Percentiles rank a stretch among this genome's conserved stretches.
Evolutionary conservation across 805 yeast genomes (phyloP).

Genomic region (Isabelozyma heimii): DNA sequence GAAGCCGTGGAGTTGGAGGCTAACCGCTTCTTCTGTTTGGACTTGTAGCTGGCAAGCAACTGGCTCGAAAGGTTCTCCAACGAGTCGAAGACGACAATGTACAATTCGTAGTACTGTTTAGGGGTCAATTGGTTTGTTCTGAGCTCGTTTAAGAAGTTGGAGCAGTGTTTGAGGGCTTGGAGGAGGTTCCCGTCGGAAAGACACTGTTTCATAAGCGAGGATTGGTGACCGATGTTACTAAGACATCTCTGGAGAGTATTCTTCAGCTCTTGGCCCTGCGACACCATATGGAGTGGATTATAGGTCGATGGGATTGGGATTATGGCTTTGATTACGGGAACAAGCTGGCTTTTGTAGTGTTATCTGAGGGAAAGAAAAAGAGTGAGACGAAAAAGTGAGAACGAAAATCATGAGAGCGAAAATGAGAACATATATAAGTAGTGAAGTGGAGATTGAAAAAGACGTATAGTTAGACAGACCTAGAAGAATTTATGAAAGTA

Average conservation of each 20-base stretch:
- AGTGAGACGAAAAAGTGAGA: too few species aligned
- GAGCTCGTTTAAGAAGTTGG: slow-evolving; percentile 76
- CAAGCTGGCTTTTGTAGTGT: too few species aligned
- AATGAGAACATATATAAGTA: too few species aligned
- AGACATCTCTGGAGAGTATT: slow-evolving; percentile 21
- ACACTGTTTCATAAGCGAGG: slow-evolving; percentile 71
- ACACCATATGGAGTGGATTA: not conserved
- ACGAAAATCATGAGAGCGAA: too few species aligned
- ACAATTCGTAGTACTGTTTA: slow-evolving; percentile 89
- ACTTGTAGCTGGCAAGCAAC: slow-evolving; percentile 64
- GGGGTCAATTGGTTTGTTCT: slow-evolving; percentile 77
- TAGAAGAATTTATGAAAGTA: too few species aligned
- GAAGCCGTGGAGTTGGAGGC: slow-evolving; percentile 25
- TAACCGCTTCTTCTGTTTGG: slow-evolving; percentile 49
- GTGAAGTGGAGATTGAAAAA: too few species aligned
- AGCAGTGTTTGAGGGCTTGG: slow-evolving; percentile 86
- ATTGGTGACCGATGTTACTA: slow-evolving; percentile 61
- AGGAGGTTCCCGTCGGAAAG: slow-evolving; percentile 65
- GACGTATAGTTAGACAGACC: too few species aligned
- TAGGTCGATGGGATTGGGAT: too few species aligned
- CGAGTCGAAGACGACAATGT: slow-evolving; percentile 80
- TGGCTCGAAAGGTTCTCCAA: slow-evolving; percentile 64
- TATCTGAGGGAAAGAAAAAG: too few species aligned
- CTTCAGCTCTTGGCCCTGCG: not conserved
- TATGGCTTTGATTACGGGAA: too few species aligned